Base-by-base conservation (phyloP, 768 basidiomycete species). In the Trametes cinnabarina region DNA sequence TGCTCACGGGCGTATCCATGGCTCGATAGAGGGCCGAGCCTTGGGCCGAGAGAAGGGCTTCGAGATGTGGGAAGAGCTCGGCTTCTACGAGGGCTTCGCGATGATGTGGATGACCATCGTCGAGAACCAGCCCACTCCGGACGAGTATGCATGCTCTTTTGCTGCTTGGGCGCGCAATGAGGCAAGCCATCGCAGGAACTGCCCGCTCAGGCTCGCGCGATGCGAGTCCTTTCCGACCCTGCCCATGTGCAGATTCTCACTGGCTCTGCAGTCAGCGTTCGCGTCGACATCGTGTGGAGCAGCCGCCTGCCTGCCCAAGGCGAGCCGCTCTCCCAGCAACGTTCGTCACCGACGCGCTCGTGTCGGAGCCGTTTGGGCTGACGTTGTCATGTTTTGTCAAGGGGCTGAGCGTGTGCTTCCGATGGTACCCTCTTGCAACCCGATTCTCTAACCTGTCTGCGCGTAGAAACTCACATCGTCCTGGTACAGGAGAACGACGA, bases 11-110 rank as follows among this genome's bases (percentile, higher is more conserved):
- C 81, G 86, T 39, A 83, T 94, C 6, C 94, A 96, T 65, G 94
- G 96, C 2, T 72, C 91, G 23, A 92, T 94, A 60, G 94, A 99
- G 71, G 96, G 96, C 9, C 80, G 94, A 14, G 88, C 89, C 0
- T 79, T 98, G 17, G 96, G 94, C 2, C 80, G 86, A 53, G 88
- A 93, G 65, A 94, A 96, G 65, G 92, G 90, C 0, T 98, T 87
- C 71, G 94, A 96, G 72, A 86, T 97, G 73, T 98, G 94, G 94
- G 95, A 98, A 71, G 96, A 99, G 71, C 81, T 99, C 12, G 94
- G 92, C 2, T 98, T 87, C 66, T 95, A 95, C 69, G 83, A 95
- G 65, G 96, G 94, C 5, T 88, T 89, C 64, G 92, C 92, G 2
- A 60, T 66, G 53, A 81, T 85, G 54, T 97, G 92, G 91, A 71